A percentile compares a stretch with the other conserved stretches of the same genome.
Evolutionary conservation across 2,329 filamentous ascomycete species (phyloP).

Genomic region (Fusarium sp.): DNA sequence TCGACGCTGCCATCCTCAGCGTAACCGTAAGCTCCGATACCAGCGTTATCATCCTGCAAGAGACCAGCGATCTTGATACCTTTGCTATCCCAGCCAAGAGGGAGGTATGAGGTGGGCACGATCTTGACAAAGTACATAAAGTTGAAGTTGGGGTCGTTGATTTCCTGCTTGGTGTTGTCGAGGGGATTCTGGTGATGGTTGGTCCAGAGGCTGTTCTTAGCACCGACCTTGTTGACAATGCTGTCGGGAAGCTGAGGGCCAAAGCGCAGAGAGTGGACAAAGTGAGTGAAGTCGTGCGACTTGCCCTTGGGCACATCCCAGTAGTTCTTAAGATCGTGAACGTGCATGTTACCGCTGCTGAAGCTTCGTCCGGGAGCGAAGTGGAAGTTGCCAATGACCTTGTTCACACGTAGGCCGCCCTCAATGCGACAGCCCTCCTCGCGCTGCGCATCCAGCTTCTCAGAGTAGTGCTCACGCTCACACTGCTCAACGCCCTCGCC

Average conservation of each 20-base stretch:
- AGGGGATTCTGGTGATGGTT: constrained; percentile 95
- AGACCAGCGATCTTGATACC: constrained; percentile 50
- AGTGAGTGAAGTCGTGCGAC: constrained; percentile 90
- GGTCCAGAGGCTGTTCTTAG: constrained; percentile 75
- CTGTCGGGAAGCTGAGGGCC: constrained; percentile 89
- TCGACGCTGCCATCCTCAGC: constrained; percentile 85
- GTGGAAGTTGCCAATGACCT: constrained; percentile 99
- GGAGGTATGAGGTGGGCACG: constrained; percentile 94
- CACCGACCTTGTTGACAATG: constrained; percentile 72
- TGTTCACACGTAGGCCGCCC: constrained; percentile 94
- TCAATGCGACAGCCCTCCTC: constrained; percentile 95
- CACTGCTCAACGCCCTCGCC: constrained; percentile 97
- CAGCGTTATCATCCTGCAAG: constrained; percentile 73
- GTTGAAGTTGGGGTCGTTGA: constrained; percentile 88
- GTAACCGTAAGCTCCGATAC: constrained; percentile 68
- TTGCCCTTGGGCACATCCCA: constrained; percentile 78
- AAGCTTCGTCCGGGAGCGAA: constrained; percentile 96
- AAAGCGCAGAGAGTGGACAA: constrained; percentile 90
- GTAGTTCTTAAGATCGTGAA: constrained; percentile 98
- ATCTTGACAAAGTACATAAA: constrained; percentile 99
- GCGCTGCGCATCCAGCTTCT: constrained; percentile 88
- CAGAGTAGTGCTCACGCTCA: constrained; percentile 91
- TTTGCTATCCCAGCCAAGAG: constrained; percentile 86
- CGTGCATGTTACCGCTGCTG: constrained; percentile 96
- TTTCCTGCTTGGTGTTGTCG: constrained; percentile 83